Evolutionary conservation across 2,329 filamentous ascomycete genomes (phyloP).

Genomic region (Talaromyces sp.): DNA sequence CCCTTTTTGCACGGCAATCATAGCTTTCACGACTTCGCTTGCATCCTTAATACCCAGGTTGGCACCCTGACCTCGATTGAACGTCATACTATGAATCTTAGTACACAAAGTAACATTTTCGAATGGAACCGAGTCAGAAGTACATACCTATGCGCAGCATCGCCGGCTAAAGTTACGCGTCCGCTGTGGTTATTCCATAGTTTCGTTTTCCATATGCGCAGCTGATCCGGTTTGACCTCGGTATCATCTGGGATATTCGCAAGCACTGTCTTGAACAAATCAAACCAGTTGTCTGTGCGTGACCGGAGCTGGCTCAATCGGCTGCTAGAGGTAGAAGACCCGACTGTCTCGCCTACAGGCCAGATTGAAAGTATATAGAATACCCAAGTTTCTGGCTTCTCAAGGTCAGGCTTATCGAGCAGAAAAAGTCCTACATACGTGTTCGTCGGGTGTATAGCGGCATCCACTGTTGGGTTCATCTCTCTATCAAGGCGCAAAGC

Average conservation of each 20-base stretch:
- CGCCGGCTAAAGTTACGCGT: neutral
- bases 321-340: neutral
- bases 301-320: neutral
- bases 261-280: neutral
- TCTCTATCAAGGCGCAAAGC: neutral
- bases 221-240: conserved; percentile 1
- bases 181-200: neutral
- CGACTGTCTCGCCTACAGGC: neutral
- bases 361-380: conserved; percentile 3
- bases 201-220: conserved; percentile 5
- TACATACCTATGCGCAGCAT: conserved; percentile 1
- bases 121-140: no score
- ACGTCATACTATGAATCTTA: neutral
- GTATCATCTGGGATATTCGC: neutral
- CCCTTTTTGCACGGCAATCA: neutral
- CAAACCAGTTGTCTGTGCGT: conserved; percentile 1
- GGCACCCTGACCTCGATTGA: conserved; percentile 4
- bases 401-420: neutral
- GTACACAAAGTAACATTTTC: no score
- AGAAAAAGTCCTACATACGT: conserved; percentile 3
- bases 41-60: conserved; percentile 5
- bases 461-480: neutral
- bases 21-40: neutral
- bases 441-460: neutral
- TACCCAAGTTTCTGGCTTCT: conserved; percentile 1